These are phyloP conservation scores for Monilinia polystroma DNA, from an alignment of 2,329 filamentous ascomycete species.

Conservation along the genomic window DNA sequence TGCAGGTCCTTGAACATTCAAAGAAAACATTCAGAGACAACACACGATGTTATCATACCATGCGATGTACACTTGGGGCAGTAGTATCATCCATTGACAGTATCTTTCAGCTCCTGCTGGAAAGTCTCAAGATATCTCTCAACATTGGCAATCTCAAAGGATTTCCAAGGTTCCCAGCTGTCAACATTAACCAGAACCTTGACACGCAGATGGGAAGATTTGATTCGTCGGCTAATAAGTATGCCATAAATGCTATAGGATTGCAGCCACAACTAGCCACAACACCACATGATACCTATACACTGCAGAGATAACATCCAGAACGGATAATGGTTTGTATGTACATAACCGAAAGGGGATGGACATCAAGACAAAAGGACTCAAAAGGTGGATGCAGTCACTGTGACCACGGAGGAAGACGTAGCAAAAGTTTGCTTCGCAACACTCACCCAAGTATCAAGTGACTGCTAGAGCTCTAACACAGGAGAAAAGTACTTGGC, in stretches of 20 bases:
- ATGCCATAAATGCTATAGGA: neutral
- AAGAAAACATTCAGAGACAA: too few relatives aligned
- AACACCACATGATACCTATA: neutral
- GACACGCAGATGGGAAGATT: neutral
- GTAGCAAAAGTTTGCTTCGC: constrained; percentile 3
- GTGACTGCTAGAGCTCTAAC: neutral
- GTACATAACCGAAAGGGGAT: neutral
- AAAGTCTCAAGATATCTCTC: neutral
- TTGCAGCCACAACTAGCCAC: constrained; percentile 3
- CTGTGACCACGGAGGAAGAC: neutral
- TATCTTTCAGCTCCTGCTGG: neutral
- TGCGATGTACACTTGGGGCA: neutral
- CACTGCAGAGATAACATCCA: neutral
- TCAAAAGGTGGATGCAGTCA: neutral
- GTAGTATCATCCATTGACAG: neutral
- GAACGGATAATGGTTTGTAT: neutral
- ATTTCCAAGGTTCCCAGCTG: neutral
- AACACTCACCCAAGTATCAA: neutral
- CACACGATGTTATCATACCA: too few relatives aligned
- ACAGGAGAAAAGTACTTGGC: neutral
- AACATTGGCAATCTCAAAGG: neutral
- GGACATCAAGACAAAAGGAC: neutral
- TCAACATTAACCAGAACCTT: neutral
- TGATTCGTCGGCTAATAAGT: neutral
- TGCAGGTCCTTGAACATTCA: neutral